Base-by-base conservation (phyloP, 345 rosid species). In the Passiflora organensis region DNA sequence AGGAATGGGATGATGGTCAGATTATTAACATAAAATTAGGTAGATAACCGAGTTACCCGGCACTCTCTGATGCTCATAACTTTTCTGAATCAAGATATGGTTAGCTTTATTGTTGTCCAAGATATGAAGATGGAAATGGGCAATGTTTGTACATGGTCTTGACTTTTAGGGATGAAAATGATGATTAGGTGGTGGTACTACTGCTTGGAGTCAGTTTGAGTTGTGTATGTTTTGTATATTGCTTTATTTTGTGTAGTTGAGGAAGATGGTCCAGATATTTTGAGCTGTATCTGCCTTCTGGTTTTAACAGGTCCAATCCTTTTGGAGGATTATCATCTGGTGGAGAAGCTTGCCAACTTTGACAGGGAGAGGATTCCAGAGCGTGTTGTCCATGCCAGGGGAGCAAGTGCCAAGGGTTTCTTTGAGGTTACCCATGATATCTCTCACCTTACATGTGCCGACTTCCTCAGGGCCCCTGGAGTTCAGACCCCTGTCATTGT, bases 341-440 rank as follows among this genome's bases (percentile, higher is more conserved):
- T 93, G 39, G 97, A 93, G 70, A 93, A 93, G 70, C 67, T 93
- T 34, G 96, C 99, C 72, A 84, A 89, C 59, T 89, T 93, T 59
- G 94, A 82, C 57, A 80, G 99, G 65, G 96, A 93, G 72, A 50
- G 99, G 52, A 86, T 93, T 64, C 99, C 97, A 25, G 97, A 93
- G 76, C 91, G 99, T 59, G 95, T 93, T 20, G 99, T 93, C 73
- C 97, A 93, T 62, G 97, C 97, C 36, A 80, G 99, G 74, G 95
- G 99, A 58, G 99, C 89, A 39, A 93, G 99, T 71, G 96, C 97
- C 12, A 93, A 93, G 75, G 99, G 97, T 58, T 93, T 93, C 84
- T 93, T 93, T 68, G 95, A 93, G 82, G 94, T 86, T 67, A 89
- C 97, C 34, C 99, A 89, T 71, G 94, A 86, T 61, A 68, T 93